Percentiles rank a stretch among this genome's conserved stretches.
Evolutionary conservation across 2,329 filamentous ascomycete genomes (phyloP).

Genomic region (Gnomoniopsis sp.): DNA sequence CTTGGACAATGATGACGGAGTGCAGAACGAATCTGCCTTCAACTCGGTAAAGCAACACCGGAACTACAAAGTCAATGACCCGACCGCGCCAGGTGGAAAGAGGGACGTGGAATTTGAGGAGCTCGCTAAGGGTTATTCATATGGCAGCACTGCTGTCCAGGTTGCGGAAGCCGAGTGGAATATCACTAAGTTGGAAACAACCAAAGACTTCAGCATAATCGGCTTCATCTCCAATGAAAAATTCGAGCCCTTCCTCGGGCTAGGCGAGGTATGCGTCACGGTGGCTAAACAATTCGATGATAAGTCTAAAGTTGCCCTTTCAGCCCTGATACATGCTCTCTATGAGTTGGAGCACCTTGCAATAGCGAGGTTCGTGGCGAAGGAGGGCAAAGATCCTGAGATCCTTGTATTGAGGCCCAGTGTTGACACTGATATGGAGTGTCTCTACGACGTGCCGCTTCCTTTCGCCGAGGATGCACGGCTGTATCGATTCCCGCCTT

Average conservation of each 20-base stretch:
- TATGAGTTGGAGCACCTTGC: slow-evolving; percentile 83
- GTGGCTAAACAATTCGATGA: slow-evolving; percentile 74
- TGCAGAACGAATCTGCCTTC: slow-evolving; percentile 47
- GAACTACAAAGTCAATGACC: slow-evolving; percentile 77
- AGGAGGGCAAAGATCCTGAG: slow-evolving; percentile 75
- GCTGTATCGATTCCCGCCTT: slow-evolving; percentile 83
- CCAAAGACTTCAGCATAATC: slow-evolving; percentile 72
- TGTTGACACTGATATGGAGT: slow-evolving; percentile 76
- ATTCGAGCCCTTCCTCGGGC: slow-evolving; percentile 79
- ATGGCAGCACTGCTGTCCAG: slow-evolving; percentile 86
- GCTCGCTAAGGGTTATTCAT: slow-evolving; percentile 90
- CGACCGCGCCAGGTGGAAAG: slow-evolving; percentile 72
- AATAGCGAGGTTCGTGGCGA: slow-evolving; percentile 78
- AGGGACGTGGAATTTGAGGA: slow-evolving; percentile 77
- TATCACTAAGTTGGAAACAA: slow-evolving; percentile 81
- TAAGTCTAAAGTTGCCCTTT: slow-evolving; percentile 80
- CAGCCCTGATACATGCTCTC: slow-evolving; percentile 84
- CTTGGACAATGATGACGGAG: slow-evolving; percentile 41
- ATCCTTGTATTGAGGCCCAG: slow-evolving; percentile 77
- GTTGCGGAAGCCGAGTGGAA: slow-evolving; percentile 85
- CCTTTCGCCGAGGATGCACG: slow-evolving; percentile 93
- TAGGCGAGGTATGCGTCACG: slow-evolving; percentile 77
- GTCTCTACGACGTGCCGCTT: slow-evolving; percentile 82
- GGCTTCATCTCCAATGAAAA: slow-evolving; percentile 77
- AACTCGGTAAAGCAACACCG: slow-evolving; percentile 72